phyloP scores from a whole-genome alignment of 202 grass and related monocot genomes.

The Miscanthus sacchariflorus region DNA sequence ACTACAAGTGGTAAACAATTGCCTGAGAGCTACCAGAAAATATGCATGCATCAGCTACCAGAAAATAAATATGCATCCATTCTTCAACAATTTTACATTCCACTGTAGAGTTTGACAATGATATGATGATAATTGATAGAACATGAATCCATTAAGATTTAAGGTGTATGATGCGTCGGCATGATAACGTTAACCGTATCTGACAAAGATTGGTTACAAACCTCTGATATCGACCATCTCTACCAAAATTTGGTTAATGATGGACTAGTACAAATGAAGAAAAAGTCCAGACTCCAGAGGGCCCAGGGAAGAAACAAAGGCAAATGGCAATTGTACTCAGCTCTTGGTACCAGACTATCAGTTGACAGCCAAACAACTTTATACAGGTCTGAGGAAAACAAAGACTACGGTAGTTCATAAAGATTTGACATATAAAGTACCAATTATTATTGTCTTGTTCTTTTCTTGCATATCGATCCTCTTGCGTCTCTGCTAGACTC shows the following conservation, averaged over 20 bases:
- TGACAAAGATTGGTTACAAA: conserved; percentile 13
- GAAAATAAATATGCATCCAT: not conserved
- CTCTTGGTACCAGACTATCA: conserved; percentile 43
- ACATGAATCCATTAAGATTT: not conserved
- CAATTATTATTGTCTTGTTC: not conserved
- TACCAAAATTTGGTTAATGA: conserved; percentile 41
- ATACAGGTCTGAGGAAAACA: conserved; percentile 13
- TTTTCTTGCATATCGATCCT: not conserved
- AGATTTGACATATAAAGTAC: conserved; percentile 18
- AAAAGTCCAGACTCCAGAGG: conserved; percentile 32
- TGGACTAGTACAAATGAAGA: conserved; percentile 34
- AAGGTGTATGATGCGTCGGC: not conserved
- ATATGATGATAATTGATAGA: not conserved
- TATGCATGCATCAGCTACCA: conserved; percentile 25
- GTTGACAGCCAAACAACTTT: conserved; percentile 38
- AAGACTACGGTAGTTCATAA: conserved; percentile 13
- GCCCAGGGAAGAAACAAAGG: conserved; percentile 32
- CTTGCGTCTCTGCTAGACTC: not conserved
- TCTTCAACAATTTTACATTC: conserved; percentile 4
- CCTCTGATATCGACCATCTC: conserved; percentile 27
- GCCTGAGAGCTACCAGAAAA: conserved; percentile 27
- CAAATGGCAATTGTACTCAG: conserved; percentile 43
- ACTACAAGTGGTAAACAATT: conserved; percentile 25
- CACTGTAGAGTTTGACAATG: conserved; percentile 23
- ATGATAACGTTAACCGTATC: conserved; percentile 18